Conservation (phyloP, 2,329 filamentous ascomycete species). For the Fusarium siculi region DNA sequence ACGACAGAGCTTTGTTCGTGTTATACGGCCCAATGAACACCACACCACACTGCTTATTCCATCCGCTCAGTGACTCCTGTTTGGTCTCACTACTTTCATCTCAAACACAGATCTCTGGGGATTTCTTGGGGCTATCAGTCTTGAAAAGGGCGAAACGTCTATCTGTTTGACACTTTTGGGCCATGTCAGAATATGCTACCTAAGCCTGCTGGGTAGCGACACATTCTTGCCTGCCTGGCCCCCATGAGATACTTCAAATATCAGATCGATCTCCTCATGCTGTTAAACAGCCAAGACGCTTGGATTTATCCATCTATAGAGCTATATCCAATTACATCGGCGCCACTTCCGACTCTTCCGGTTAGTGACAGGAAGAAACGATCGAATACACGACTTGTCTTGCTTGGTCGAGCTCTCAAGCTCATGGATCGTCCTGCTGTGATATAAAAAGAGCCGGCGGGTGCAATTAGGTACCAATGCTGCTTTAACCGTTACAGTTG, state of each 20-base stretch:
- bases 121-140: not conserved
- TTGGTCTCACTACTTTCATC: not conserved
- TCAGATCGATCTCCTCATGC: not conserved
- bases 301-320: not conserved
- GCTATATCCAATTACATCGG: conserved; percentile 7
- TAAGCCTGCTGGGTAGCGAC: not conserved
- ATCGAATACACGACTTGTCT: not conserved
- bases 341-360: conserved; percentile 30
- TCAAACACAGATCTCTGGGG: not conserved
- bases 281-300: not conserved
- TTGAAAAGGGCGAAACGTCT: not conserved
- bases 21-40: not conserved
- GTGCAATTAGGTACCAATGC: not conserved
- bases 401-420: not conserved
- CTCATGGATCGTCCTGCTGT: not conserved
- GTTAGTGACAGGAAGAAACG: not conserved
- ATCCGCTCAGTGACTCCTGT: not conserved
- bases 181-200: not conserved
- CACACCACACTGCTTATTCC: not conserved
- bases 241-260: not conserved
- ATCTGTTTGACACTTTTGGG: not conserved
- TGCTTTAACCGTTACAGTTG: conserved; percentile 7
- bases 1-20: not conserved
- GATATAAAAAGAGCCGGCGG: not conserved
- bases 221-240: not conserved